These are phyloP conservation scores for Aspergillus sclerotiicarbonarius DNA, from an alignment of 495 filamentous ascomycete species.

Conservation along the genomic window DNA sequence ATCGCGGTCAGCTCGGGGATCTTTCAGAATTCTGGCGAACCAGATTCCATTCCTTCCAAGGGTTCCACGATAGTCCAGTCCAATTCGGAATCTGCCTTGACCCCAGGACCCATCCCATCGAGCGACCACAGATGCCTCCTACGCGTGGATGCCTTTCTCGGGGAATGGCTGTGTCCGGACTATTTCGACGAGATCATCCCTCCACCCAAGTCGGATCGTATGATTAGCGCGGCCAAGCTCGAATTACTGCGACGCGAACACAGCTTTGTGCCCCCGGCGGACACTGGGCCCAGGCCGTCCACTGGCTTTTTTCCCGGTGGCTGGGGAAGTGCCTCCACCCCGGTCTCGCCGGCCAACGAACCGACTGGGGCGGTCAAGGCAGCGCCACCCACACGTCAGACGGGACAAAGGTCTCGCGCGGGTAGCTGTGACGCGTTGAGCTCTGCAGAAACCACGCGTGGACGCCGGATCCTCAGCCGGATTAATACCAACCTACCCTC, in stretches of 20 bases:
- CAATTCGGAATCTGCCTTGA: conserved; percentile 4
- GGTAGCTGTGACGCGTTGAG: conserved; percentile 29
- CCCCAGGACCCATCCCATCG: conserved; percentile 8
- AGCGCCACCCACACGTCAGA: conserved; percentile 12
- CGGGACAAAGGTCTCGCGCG: conserved; percentile 30
- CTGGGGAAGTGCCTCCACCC: conserved; percentile 46
- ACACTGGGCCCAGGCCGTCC: conserved; percentile 25
- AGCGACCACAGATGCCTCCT: conserved; percentile 40
- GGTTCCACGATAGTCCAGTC: conserved; percentile 1
- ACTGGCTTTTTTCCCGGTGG: conserved; percentile 60
- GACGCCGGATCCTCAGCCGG: conserved; percentile 21
- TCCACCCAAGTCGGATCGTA: conserved; percentile 78
- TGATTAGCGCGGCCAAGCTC: conserved; percentile 83
- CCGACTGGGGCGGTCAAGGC: conserved; percentile 22
- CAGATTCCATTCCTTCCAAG: conserved; percentile 3
- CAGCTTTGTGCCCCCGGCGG: conserved; percentile 26
- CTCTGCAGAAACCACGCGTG: conserved; percentile 15
- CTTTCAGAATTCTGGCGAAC: conserved; percentile 56
- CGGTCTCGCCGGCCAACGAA: conserved; percentile 23
- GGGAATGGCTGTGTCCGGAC: conserved; percentile 90
- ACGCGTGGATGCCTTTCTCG: conserved; percentile 86
- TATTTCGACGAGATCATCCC: conserved; percentile 93
- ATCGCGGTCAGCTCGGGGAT: conserved; percentile 88
- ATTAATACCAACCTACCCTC: conserved; percentile 35
- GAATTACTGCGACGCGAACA: conserved; percentile 74